These are phyloP conservation scores for Taiozyma sp. DNA, from an alignment of 1,139 yeast species.

Conservation along the genomic window DNA sequence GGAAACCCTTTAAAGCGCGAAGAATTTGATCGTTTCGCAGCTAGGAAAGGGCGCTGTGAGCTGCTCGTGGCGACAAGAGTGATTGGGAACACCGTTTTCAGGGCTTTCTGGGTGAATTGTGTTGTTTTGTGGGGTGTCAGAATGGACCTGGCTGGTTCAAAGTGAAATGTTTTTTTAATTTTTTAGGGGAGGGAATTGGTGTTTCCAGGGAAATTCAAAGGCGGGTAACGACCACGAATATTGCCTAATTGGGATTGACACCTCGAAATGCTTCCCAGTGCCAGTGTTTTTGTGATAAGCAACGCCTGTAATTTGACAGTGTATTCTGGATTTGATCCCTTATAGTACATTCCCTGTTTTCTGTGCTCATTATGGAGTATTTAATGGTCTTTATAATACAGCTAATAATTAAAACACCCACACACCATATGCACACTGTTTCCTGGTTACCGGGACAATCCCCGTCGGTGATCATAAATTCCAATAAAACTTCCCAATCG, in stretches of 20 bases:
- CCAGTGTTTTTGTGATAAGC: not conserved
- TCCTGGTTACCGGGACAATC: too few relatives aligned
- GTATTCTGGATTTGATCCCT: too few relatives aligned
- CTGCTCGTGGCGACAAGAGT: not conserved
- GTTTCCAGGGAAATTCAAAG: not conserved
- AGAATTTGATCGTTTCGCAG: not conserved
- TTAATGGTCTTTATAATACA: too few relatives aligned
- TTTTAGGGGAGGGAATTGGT: not conserved
- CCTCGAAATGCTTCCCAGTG: not conserved
- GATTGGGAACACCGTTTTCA: not conserved
- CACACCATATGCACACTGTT: too few relatives aligned
- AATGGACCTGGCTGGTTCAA: not conserved
- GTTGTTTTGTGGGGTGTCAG: constrained; percentile 46
- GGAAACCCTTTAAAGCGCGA: not conserved
- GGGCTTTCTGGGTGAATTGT: constrained; percentile 54
- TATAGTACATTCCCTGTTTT: too few relatives aligned
- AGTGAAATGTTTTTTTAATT: not conserved
- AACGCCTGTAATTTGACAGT: too few relatives aligned
- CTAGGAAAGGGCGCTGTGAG: not conserved
- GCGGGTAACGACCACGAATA: not conserved
- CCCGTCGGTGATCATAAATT: too few relatives aligned
- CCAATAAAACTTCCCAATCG: too few relatives aligned
- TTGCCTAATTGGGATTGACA: constrained; percentile 25
- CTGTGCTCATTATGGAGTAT: constrained; percentile 17
- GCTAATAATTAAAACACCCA: too few relatives aligned